A percentile compares a stretch with the other conserved stretches of the same genome.
Evolutionary conservation across 345 rosid genomes (phyloP).

Genomic region (Populus tremula): DNA sequence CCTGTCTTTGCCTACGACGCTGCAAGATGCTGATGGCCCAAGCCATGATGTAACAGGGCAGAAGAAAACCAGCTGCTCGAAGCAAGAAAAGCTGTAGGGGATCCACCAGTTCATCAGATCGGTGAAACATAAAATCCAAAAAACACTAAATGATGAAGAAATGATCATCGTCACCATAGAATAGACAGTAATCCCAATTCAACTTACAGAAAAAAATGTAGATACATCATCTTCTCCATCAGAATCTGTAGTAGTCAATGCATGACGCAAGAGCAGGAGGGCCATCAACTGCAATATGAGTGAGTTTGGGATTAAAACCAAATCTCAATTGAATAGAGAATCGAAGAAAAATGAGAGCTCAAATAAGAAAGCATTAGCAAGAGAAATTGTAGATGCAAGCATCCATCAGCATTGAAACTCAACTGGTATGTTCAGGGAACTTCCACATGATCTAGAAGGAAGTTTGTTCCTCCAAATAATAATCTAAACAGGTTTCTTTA

Average conservation of each 20-base stretch:
- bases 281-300: constrained; percentile 62
- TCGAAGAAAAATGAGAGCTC: neutral
- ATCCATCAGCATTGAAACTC: neutral
- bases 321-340: neutral
- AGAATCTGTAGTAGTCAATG: constrained; percentile 62
- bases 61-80: constrained; percentile 75
- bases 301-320: constrained; percentile 3
- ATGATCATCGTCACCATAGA: neutral
- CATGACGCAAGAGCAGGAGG: constrained; percentile 74
- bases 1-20: constrained; percentile 94
- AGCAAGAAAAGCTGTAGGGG: constrained; percentile 70
- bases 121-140: neutral
- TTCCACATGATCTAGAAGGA: neutral
- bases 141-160: neutral
- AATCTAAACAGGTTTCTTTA: neutral
- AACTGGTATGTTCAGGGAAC: neutral
- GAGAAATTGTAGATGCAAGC: neutral
- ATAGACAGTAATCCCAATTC: neutral
- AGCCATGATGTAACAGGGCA: constrained; percentile 98
- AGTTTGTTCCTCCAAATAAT: neutral
- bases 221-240: constrained; percentile 68
- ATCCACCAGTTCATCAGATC: constrained; percentile 7
- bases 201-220: constrained; percentile 72
- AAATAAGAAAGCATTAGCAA: neutral
- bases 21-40: constrained; percentile 96